Evolutionary conservation across 2,329 filamentous ascomycete species (phyloP).

Genomic region (Epichloe bromicola): DNA sequence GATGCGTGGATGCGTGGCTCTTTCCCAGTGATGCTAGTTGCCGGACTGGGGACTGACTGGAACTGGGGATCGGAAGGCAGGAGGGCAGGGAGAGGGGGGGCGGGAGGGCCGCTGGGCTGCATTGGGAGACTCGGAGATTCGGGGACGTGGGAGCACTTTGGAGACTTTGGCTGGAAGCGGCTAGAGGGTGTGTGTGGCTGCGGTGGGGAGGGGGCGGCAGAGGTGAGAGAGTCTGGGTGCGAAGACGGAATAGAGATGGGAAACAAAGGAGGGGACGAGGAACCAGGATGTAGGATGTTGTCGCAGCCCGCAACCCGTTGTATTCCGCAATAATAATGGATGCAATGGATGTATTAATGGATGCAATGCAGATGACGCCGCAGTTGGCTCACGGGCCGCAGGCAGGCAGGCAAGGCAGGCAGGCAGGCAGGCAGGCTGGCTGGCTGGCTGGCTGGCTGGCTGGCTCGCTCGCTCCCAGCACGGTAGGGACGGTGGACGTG

Average conservation of each 20-base stretch:
- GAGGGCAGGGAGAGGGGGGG: neutral
- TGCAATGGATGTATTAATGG: too few species aligned
- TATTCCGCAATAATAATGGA: too few species aligned
- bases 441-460: too few species aligned
- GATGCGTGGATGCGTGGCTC: constrained; percentile 1
- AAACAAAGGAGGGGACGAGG: neutral
- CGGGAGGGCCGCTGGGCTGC: neutral
- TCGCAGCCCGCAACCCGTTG: too few species aligned
- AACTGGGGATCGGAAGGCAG: neutral
- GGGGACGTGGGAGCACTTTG: neutral
- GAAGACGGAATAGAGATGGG: neutral
- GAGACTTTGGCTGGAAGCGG: constrained; percentile 1
- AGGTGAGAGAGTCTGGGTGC: neutral
- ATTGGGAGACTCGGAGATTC: neutral
- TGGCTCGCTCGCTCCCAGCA: too few species aligned
- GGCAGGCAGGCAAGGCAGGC: too few species aligned
- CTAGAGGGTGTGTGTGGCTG: constrained; percentile 1
- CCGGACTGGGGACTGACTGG: neutral
- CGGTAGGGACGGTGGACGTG: too few species aligned
- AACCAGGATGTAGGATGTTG: too few species aligned
- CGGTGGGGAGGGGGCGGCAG: neutral
- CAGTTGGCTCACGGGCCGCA: too few species aligned
- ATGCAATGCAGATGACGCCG: too few species aligned
- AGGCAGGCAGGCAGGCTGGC: too few species aligned
- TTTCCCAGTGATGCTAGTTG: constrained; percentile 2